Evolutionary conservation across 306 rosid genomes (phyloP).

Genomic region (Astragalus membranaceus): DNA sequence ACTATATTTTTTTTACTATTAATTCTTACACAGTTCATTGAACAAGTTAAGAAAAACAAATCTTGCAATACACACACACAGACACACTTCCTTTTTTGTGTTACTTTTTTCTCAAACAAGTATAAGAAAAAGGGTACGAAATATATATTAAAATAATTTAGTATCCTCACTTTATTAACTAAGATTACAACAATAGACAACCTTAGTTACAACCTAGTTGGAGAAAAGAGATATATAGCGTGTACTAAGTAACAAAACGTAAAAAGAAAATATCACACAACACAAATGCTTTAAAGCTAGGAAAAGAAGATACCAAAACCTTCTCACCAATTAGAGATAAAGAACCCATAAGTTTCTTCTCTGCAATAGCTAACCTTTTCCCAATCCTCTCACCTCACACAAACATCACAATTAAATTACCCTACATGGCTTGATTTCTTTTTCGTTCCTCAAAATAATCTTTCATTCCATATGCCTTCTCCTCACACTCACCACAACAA

Average conservation of each 20-base stretch:
- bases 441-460: background rate
- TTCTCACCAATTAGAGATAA: constrained; percentile 41
- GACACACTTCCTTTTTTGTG: background rate
- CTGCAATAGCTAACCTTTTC: constrained; percentile 8
- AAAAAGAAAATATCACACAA: background rate
- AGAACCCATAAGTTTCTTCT: constrained; percentile 21
- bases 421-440: constrained; percentile 11
- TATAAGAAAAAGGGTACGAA: background rate
- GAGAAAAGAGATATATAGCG: background rate
- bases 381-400: background rate
- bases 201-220: constrained; percentile 18
- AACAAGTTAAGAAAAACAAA: background rate
- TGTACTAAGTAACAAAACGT: background rate
- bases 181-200: background rate
- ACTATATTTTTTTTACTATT: background rate
- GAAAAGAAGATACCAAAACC: constrained; percentile 97
- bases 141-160: background rate
- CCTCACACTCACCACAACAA: background rate
- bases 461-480: constrained; percentile 19
- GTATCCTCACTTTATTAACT: background rate
- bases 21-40: background rate
- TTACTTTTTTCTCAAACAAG: constrained; percentile 1
- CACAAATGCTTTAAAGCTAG: constrained; percentile 40
- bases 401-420: constrained; percentile 9
- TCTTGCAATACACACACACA: background rate